phyloP scores from a whole-genome alignment of 225 moss, liverwort and hornwort species.

The Anthoceros angustus region DNA sequence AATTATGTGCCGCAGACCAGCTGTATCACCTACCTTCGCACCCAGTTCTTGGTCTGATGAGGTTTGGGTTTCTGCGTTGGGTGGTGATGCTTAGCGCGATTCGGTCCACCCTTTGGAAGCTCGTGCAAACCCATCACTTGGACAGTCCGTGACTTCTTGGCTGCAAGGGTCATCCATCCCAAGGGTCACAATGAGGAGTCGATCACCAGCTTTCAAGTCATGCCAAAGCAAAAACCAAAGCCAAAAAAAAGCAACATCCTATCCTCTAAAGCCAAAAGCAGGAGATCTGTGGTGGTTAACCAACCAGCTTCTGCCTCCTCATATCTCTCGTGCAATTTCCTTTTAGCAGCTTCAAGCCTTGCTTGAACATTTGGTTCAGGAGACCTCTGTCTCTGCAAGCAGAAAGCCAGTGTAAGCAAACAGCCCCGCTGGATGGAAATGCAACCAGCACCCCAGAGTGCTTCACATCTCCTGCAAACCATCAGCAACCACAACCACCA shows the following conservation, averaged over 20 bases:
- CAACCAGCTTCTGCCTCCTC: constrained; percentile 40
- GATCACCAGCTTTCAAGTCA: no score
- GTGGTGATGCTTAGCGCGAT: constrained; percentile 33
- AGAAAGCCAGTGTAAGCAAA: neutral
- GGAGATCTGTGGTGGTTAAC: constrained; percentile 12
- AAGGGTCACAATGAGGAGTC: constrained; percentile 1
- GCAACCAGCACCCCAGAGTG: neutral
- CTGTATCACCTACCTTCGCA: neutral
- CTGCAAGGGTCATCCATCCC: constrained; percentile 18
- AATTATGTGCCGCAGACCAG: neutral
- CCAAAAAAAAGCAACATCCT: neutral
- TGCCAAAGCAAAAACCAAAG: neutral
- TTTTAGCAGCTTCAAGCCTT: constrained; percentile 50
- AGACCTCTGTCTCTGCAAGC: constrained; percentile 36
- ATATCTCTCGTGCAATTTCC: constrained; percentile 64
- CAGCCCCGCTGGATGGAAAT: neutral
- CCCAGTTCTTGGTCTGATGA: neutral
- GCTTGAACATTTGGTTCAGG: constrained; percentile 31
- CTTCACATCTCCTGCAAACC: neutral
- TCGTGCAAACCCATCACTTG: constrained; percentile 87
- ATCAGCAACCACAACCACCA: neutral
- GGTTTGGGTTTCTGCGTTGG: constrained; percentile 7
- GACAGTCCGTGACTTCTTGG: constrained; percentile 74
- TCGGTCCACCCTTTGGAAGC: constrained; percentile 86
- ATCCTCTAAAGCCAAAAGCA: neutral